Conservation (phyloP, 2,329 filamentous ascomycete genomes). For the Cercospora brassicicola region DNA sequence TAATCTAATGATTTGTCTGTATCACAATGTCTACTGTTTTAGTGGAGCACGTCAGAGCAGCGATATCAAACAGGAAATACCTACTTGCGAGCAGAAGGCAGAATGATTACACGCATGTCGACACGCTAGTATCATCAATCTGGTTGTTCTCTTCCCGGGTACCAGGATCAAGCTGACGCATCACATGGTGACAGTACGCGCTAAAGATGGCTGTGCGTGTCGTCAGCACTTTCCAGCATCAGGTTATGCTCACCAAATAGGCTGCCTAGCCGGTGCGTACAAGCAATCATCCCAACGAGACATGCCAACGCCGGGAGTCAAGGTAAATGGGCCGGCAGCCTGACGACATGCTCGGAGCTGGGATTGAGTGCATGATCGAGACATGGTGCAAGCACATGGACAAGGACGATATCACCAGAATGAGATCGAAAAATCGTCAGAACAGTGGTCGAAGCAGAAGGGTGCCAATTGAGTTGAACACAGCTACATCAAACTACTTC, state of each 20-base stretch:
- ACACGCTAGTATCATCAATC: too few species aligned
- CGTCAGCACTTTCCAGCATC: not conserved
- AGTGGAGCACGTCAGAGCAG: not conserved
- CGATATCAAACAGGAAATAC: not conserved
- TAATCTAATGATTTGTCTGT: constrained; percentile 19
- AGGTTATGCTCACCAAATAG: not conserved
- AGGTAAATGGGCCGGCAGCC: not conserved
- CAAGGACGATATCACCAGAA: too few species aligned
- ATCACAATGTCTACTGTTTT: not conserved
- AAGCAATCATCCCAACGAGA: not conserved
- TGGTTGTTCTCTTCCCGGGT: not conserved
- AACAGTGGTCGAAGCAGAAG: too few species aligned
- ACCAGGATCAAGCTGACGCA: not conserved
- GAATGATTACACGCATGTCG: too few species aligned
- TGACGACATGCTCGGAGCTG: too few species aligned
- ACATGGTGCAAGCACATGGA: too few species aligned
- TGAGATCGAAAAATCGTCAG: too few species aligned
- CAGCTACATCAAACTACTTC: not conserved
- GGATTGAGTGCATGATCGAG: too few species aligned
- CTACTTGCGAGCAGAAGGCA: not conserved
- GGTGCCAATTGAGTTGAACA: not conserved
- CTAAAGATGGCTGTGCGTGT: not conserved
- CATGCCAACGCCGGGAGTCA: not conserved
- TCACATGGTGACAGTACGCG: not conserved
- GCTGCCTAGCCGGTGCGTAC: not conserved